Percentiles rank a stretch among this genome's conserved stretches.
Evolutionary conservation across 164 flowering plant species (phyloP).

Genomic region (Dillenia turbinata): DNA sequence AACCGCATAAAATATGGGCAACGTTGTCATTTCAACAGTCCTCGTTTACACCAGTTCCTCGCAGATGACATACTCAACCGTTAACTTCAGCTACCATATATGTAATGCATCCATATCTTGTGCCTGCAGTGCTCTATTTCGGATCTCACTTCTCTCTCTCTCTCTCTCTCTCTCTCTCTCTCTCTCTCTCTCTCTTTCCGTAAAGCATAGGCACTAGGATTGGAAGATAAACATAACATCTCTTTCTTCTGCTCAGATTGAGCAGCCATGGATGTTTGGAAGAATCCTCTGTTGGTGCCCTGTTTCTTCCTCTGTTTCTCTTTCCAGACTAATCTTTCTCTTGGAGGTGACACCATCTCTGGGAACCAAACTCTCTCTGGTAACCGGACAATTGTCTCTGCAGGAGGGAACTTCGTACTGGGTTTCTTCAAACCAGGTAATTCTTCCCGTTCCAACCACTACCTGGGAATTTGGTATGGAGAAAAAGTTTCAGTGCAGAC

Average conservation of each 20-base stretch:
- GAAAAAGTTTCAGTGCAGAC: conserved; percentile 20
- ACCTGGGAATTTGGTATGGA: conserved; percentile 54
- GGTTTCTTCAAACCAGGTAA: conserved; percentile 73
- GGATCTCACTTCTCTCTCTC: neutral
- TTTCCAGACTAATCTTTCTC: conserved; percentile 9
- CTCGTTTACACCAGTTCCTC: too few relatives aligned
- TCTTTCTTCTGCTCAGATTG: neutral
- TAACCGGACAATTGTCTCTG: conserved; percentile 41
- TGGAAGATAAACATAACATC: too few relatives aligned
- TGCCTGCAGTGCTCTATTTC: neutral
- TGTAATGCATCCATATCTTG: too few relatives aligned
- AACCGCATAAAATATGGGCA: too few relatives aligned
- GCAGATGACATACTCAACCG: too few relatives aligned
- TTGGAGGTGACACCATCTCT: conserved; percentile 36
- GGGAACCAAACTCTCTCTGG: conserved; percentile 44
- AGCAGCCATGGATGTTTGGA: neutral
- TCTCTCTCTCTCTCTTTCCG: neutral
- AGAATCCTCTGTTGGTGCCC: conserved; percentile 7
- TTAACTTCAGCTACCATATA: too few relatives aligned
- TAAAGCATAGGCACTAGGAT: neutral
- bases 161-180: neutral
- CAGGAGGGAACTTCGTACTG: conserved; percentile 34
- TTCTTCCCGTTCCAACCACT: conserved; percentile 28
- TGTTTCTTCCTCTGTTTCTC: conserved; percentile 15
- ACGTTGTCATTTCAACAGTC: too few relatives aligned